A percentile compares a stretch with the other conserved stretches of the same genome.
phyloP scores from a whole-genome alignment of 2,329 filamentous ascomycete genomes.

The Verticillium zaregamsianum region DNA sequence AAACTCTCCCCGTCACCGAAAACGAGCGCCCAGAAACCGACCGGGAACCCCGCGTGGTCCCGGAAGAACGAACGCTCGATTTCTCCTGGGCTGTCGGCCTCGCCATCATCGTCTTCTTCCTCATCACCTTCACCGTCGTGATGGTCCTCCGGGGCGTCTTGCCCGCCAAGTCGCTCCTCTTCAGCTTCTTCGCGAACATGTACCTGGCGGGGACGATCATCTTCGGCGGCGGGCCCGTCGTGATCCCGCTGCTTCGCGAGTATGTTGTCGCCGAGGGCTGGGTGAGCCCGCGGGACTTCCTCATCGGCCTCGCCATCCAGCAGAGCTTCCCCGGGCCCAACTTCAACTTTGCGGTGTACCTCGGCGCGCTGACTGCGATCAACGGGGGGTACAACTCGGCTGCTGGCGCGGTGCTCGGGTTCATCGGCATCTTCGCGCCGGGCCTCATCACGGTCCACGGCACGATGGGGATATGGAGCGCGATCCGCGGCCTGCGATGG shows the following conservation, averaged over 20 bases:
- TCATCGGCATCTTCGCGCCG: slow-evolving; percentile 47
- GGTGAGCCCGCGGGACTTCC: slow-evolving; percentile 67
- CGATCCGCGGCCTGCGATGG: slow-evolving; percentile 37
- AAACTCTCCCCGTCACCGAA: background rate
- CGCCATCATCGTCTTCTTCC: slow-evolving; percentile 41
- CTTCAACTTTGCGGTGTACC: slow-evolving; percentile 48
- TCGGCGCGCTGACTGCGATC: slow-evolving; percentile 46
- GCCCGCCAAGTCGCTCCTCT: slow-evolving; percentile 33
- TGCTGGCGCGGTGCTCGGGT: slow-evolving; percentile 47
- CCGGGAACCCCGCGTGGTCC: slow-evolving; percentile 24
- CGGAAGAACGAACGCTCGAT: slow-evolving; percentile 25
- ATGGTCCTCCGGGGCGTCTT: slow-evolving; percentile 46
- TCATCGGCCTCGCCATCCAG: slow-evolving; percentile 67
- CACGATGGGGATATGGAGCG: slow-evolving; percentile 52
- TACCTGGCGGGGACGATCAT: slow-evolving; percentile 70
- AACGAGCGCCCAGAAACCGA: background rate
- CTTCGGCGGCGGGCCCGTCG: slow-evolving; percentile 61
- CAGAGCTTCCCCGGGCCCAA: slow-evolving; percentile 59
- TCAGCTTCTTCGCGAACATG: slow-evolving; percentile 66
- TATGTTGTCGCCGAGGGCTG: slow-evolving; percentile 65
- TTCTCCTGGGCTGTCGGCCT: slow-evolving; percentile 42
- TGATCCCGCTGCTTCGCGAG: slow-evolving; percentile 58
- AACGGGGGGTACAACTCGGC: slow-evolving; percentile 29
- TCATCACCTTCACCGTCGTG: slow-evolving; percentile 51
- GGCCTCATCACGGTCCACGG: slow-evolving; percentile 45